Conservation (phyloP, 1,139 yeast genomes). For the Blastobotrys apis region DNA sequence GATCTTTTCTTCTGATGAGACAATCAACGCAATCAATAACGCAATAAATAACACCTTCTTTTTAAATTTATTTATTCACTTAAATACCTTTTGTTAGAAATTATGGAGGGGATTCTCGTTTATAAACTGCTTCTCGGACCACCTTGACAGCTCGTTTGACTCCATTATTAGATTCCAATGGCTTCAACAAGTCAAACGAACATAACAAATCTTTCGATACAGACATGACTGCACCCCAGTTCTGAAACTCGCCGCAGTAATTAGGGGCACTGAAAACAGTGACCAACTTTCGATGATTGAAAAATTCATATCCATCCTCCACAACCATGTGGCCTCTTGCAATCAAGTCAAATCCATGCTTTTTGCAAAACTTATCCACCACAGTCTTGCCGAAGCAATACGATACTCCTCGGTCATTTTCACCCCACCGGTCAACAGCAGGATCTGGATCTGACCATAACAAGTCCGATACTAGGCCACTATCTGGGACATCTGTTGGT, state of each 20-base stretch:
- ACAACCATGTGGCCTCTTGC: conserved; percentile 93
- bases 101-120: too few species aligned
- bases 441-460: conserved; percentile 88
- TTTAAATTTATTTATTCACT: too few species aligned
- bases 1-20: too few species aligned
- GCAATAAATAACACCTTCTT: too few species aligned
- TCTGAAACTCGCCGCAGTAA: conserved; percentile 86
- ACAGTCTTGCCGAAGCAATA: conserved; percentile 73
- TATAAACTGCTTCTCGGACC: conserved; percentile 4
- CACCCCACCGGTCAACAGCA: conserved; percentile 64
- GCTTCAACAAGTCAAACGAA: conserved; percentile 77
- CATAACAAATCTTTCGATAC: conserved; percentile 73
- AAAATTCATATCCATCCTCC: conserved; percentile 88
- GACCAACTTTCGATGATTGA: conserved; percentile 69
- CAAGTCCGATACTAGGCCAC: conserved; percentile 74
- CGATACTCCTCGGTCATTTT: conserved; percentile 83
- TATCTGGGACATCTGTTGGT: conserved; percentile 86
- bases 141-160: conserved; percentile 11
- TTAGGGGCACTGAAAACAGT: conserved; percentile 87
- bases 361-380: conserved; percentile 64
- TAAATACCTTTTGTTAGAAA: too few species aligned
- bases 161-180: conserved; percentile 32
- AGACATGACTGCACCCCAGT: conserved; percentile 89
- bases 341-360: conserved; percentile 71
- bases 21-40: too few species aligned